Base-by-base conservation (phyloP, 2,329 filamentous ascomycete genomes). In the Neofusicoccum kwambonambiense region DNA sequence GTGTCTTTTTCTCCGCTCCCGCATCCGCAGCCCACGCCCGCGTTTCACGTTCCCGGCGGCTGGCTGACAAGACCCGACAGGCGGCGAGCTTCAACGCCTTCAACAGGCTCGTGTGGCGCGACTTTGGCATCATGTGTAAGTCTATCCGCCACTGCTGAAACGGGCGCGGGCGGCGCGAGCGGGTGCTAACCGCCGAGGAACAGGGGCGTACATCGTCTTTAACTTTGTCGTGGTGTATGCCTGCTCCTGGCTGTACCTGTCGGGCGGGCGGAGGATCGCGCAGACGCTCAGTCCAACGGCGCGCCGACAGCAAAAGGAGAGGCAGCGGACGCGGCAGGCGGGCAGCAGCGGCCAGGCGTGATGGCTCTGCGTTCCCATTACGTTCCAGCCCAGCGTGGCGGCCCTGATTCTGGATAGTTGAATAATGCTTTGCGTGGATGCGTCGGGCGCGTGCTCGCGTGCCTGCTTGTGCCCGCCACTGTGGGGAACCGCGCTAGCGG, bases 91-190 rank as follows among this genome's bases (percentile, higher is more conserved):
- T 91, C 71, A 89, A 87, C 69, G 81, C 90, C 7, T 86, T 81
- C 57, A 87, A 88, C 52, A 74, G 74, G 1, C 75, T 89, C 60
- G 86, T 87, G 52, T 91, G 89, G 89, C 77, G 87, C 11, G 79
- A 90, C 65, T 90, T 89, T 75, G 83, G 87, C 2, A 86, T 90
- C 60, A 87, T 89, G 68, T 86, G 82, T 67, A 64, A 65, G 62
- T 64, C 34, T 70, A 65, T 69, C 61, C 39, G 42, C 13, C 17
- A 13, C n/a, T 31, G 41, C n/a, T 31, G 41, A n/a, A 47, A 64
- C 27, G 41, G 60, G 47, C 66, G 49, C 64, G 37, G 54, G 45
- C 35, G 15, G 13, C n/a, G 13, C 5, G 37, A 72, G 27, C 27
- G 27, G 15, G 19, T 58, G 54, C 54, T 45, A 8, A 39, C 42